Conservation (phyloP, 176 grass and related monocot genomes). For the Rhipidocladum racemiflorum region DNA sequence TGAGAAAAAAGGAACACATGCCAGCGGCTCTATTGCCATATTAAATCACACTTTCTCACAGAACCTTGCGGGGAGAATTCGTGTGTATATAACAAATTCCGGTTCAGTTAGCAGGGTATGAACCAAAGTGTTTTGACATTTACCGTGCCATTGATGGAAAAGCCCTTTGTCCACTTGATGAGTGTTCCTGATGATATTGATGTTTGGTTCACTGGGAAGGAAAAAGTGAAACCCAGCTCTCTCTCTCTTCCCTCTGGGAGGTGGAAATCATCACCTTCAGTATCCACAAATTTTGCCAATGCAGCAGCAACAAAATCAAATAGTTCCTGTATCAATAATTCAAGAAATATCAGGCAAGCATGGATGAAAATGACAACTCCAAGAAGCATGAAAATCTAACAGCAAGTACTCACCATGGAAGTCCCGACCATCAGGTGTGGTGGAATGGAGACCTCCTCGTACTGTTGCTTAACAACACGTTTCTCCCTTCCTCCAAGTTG, state of each 20-base stretch:
- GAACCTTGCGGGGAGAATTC: not conserved
- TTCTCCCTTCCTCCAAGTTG: slow-evolving; percentile 77
- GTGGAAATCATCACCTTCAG: slow-evolving; percentile 60
- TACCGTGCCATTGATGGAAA: slow-evolving; percentile 64
- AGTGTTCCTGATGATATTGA: slow-evolving; percentile 70
- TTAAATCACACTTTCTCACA: not conserved
- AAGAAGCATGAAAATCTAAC: not conserved
- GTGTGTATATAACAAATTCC: not conserved
- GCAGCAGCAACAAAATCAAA: slow-evolving; percentile 82
- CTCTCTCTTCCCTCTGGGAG: slow-evolving; percentile 58
- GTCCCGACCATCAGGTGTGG: slow-evolving; percentile 65
- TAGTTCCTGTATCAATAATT: slow-evolving; percentile 48
- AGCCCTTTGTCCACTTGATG: slow-evolving; percentile 88
- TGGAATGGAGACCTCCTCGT: slow-evolving; percentile 61
- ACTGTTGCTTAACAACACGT: slow-evolving; percentile 57
- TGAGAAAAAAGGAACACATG: not conserved
- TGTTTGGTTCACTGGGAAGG: slow-evolving; percentile 68
- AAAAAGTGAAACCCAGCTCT: slow-evolving; percentile 84
- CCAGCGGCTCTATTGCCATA: not conserved
- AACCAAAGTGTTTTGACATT: slow-evolving; percentile 2
- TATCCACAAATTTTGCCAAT: slow-evolving; percentile 61
- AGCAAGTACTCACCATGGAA: slow-evolving; percentile 39
- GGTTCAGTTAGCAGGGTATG: not conserved
- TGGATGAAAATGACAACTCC: not conserved
- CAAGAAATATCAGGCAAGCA: slow-evolving; percentile 21